Base-by-base conservation (phyloP, 192 early-diverging fungal genomes). In the Backusella psychrophila region DNA sequence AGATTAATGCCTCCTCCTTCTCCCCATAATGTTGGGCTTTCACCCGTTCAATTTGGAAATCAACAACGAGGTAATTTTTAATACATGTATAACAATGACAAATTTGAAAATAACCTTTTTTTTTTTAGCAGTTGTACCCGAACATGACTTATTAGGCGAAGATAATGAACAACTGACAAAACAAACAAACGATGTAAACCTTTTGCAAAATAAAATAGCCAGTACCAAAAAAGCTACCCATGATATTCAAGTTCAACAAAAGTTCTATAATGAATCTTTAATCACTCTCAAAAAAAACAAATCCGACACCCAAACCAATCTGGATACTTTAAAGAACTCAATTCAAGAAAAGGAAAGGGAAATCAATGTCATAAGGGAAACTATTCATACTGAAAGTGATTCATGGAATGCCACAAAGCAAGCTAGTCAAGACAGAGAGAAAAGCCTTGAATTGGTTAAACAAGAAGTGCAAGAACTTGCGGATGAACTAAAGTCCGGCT, bases 1-100 rank as follows among this genome's bases (percentile, higher is more conserved):
- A 85, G 82, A 3, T 75, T 92, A 49, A 77, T 90, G n/a, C 93
- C 94, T 23, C 91, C 90, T 19, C 78, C 85, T 26, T 75, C 85
- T 38, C 85, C 26, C 56, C 56, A 63, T 63, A 63, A 63, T 23
- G 56, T 63, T 63, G 56, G 21, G 12, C 29, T 26, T 29, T 63
- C 56, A 23, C 56, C 56, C 23, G 56, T 63, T 63, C 56, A 63
- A 63, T 63, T 63, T 63, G 56, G 56, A 63, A 63, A 63, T 63
- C 56, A 63, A 63, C 56, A 63, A 63, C 56, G 56, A 63, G 56
- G 56, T 63, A 63, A 29, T 63, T 63, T 23, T 23, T 12, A 63
- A 63, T 14, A 63, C 26, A 29, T 63, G 56, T 63, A 63, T 63
- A 63, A 63, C 56, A 63, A 63, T 63, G 56, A 29, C 6, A 63